These are phyloP conservation scores for Verticillium klebahnii DNA, from an alignment of 2,329 filamentous ascomycete species.

Conservation along the genomic window DNA sequence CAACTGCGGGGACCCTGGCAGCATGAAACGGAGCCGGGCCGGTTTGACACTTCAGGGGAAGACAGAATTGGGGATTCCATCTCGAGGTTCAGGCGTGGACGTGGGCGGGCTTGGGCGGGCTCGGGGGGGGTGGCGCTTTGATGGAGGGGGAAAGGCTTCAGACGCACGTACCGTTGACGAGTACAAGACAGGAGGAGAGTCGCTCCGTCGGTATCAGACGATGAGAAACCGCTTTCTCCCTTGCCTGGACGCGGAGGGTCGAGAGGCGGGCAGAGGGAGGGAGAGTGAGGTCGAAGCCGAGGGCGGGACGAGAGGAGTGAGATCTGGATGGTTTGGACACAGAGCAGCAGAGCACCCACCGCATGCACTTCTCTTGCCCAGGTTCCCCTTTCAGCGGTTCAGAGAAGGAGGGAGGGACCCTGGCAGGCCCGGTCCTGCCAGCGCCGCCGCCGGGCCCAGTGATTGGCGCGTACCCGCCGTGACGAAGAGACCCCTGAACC, in stretches of 20 bases:
- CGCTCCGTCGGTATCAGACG: background rate
- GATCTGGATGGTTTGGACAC: background rate
- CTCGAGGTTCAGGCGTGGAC: background rate
- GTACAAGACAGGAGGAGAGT: background rate
- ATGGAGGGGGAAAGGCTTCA: background rate
- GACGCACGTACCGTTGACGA: background rate
- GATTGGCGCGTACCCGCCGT: background rate
- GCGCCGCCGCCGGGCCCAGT: background rate
- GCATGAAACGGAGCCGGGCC: slow-evolving; percentile 12
- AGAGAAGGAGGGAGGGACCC: background rate
- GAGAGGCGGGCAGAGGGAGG: background rate
- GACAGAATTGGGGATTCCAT: slow-evolving; percentile 4
- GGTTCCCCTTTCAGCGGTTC: background rate
- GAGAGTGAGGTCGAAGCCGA: background rate
- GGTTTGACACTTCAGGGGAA: slow-evolving; percentile 19
- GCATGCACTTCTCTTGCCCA: background rate
- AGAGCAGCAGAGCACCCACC: background rate
- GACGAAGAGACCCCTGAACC: background rate
- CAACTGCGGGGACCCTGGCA: slow-evolving; percentile 6
- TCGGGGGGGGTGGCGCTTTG: background rate
- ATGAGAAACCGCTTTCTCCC: background rate
- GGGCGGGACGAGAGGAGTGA: background rate
- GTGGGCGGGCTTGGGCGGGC: background rate
- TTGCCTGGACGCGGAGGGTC: background rate
- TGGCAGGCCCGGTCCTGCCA: background rate